Percentiles rank a stretch among this genome's conserved stretches.
Conservation (phyloP, 1,139 yeast genomes). For the Lodderomyces metapsilosis region DNA sequence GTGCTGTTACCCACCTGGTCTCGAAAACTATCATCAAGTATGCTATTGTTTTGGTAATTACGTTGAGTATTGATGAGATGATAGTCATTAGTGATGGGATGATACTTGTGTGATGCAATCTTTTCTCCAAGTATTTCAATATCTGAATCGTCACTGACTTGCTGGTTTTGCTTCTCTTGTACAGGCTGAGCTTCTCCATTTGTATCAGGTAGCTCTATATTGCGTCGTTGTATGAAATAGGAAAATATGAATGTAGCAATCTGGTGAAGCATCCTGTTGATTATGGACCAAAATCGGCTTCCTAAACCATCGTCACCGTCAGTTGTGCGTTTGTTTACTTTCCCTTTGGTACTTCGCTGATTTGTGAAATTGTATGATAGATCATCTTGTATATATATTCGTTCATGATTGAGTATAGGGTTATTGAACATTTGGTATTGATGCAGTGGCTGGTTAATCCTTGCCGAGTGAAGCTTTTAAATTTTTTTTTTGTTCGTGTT, state of each 20-base stretch:
- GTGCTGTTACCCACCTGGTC: neutral
- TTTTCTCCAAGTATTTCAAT: conserved; percentile 12
- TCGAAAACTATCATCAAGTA: conserved; percentile 7
- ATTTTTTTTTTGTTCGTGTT: neutral
- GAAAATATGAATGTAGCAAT: neutral
- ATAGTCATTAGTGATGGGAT: conserved; percentile 13
- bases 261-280: neutral
- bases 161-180: neutral
- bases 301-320: neutral
- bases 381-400: conserved; percentile 4
- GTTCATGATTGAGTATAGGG: conserved; percentile 8
- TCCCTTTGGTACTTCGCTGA: neutral
- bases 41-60: conserved; percentile 11
- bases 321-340: too few species aligned
- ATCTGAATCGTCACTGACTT: conserved; percentile 7
- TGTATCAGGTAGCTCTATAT: neutral
- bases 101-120: neutral
- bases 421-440: neutral
- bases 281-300: neutral
- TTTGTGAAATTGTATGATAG: conserved; percentile 1
- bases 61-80: conserved; percentile 10
- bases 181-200: neutral
- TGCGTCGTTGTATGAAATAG: neutral
- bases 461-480: neutral
- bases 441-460: neutral